These are phyloP conservation scores for Fusarium temperatum DNA, from an alignment of 2,329 filamentous ascomycete genomes.

Conservation along the genomic window DNA sequence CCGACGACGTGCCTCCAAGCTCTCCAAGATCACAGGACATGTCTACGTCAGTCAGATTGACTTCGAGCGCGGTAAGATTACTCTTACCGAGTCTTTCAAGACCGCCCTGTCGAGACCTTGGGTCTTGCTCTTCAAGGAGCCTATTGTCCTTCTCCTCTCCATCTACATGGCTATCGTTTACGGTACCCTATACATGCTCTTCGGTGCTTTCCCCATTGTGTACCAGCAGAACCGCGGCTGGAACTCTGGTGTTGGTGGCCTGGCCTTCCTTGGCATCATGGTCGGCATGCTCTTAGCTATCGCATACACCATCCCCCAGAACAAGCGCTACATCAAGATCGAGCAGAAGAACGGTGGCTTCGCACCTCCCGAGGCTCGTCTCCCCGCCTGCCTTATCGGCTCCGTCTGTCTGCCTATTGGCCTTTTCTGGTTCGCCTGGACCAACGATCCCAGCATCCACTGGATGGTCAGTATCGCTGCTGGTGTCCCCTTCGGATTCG, in stretches of 20 bases:
- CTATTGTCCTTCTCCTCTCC: constrained; percentile 81
- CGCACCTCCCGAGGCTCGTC: constrained; percentile 29
- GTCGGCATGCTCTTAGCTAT: constrained; percentile 32
- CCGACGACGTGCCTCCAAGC: constrained; percentile 24
- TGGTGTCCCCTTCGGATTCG: constrained; percentile 59
- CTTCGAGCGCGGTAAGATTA: constrained; percentile 45
- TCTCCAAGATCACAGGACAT: constrained; percentile 31
- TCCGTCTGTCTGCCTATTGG: constrained; percentile 39
- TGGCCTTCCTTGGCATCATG: constrained; percentile 36
- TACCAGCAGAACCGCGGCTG: constrained; percentile 60
- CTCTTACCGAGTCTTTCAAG: constrained; percentile 58
- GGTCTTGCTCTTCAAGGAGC: constrained; percentile 63
- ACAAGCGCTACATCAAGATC: constrained; percentile 30
- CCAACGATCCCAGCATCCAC: constrained; percentile 59
- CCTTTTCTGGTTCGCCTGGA: constrained; percentile 70
- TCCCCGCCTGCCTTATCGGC: constrained; percentile 22
- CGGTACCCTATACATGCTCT: constrained; percentile 76
- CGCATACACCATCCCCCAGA: constrained; percentile 28
- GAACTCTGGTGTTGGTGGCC: constrained; percentile 27
- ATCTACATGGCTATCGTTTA: constrained; percentile 85
- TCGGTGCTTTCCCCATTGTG: constrained; percentile 72
- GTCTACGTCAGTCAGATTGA: constrained; percentile 32
- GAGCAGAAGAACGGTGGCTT: constrained; percentile 31
- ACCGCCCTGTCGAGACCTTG: constrained; percentile 72
- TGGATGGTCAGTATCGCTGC: constrained; percentile 58